Evolutionary conservation across 108 stramenopile genomes (phyloP), one percentile per base, ranked within the genome.

Genomic region (Parietichytrium sp.): DNA sequence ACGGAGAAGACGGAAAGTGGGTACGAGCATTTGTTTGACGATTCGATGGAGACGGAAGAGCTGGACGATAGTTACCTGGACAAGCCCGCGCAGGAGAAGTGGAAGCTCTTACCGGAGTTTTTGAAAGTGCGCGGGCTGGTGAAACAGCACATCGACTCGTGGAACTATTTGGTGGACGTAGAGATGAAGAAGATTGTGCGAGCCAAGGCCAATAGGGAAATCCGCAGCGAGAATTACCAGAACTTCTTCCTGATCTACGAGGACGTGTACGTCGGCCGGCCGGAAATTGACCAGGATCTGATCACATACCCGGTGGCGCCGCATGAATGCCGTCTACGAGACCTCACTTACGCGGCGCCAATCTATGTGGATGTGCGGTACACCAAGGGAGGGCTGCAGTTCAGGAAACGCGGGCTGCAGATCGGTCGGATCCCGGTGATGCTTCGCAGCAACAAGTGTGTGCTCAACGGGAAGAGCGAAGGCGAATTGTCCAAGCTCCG

Each of bases 51-150:
- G n/a, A n/a, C n/a, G n/a, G n/a, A n/a, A n/a, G n/a, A n/a, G n/a
- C n/a, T n/a, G n/a, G n/a, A n/a, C n/a, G n/a, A n/a, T n/a, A n/a
- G n/a, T n/a, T n/a, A n/a, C n/a, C n/a, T n/a, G n/a, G n/a, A n/a
- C n/a, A n/a, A n/a, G 33, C 61, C 61, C 20, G 61, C 61, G 13
- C 61, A 38, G 61, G 45, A 72, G 38, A 72, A 72, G 42, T 72
- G 61, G 61, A 72, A 72, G 3, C 61, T 82, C 23, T 45, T 79
- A 3, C 51, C 92, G 29, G 92, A 95, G 50, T 98, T 97, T 81
- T 98, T 99, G 83, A 96, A 95, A 81, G 98, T 98, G 84, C 98
- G 98, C 86, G 99, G 99, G 12, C 90, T 99, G 20, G 99, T 99
- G 26, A 90, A 96, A 38, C 99, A 98, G 87, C 99, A 99, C 84